Conservation (phyloP, 2,329 filamentous ascomycete genomes). For the Colletotrichum godetiae region DNA sequence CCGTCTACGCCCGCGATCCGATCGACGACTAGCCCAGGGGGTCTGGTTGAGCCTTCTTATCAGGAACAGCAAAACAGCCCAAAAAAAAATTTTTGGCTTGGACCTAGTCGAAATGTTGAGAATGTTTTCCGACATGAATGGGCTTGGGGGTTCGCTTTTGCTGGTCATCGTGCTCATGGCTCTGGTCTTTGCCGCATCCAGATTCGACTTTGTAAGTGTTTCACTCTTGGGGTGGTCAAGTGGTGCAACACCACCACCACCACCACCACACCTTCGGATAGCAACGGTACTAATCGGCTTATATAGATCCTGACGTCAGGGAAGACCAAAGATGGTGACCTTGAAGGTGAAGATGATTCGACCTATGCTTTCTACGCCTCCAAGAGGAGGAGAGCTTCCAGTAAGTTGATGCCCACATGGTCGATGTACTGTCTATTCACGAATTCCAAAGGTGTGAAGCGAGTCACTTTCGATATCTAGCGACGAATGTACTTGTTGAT, state of each 20-base stretch:
- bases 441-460: conserved; percentile 16
- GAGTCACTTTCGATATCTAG: conserved; percentile 31
- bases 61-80: neutral
- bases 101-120: conserved; percentile 26
- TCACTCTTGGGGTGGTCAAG: neutral
- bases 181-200: conserved; percentile 29
- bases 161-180: conserved; percentile 33
- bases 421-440: neutral
- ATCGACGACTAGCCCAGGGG: neutral
- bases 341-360: conserved; percentile 33
- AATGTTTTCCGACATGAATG: conserved; percentile 30
- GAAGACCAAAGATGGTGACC: conserved; percentile 19
- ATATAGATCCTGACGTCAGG: conserved; percentile 31
- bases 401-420: conserved; percentile 5
- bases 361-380: conserved; percentile 35
- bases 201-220: conserved; percentile 34
- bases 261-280: neutral
- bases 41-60: neutral
- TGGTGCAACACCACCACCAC: neutral
- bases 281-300: neutral
- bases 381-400: conserved; percentile 31
- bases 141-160: conserved; percentile 20
- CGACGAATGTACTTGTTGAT: no score
- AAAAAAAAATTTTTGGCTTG: neutral
- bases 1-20: neutral